Conservation (phyloP, 176 grass and related monocot genomes). For the Phragmites australis region DNA sequence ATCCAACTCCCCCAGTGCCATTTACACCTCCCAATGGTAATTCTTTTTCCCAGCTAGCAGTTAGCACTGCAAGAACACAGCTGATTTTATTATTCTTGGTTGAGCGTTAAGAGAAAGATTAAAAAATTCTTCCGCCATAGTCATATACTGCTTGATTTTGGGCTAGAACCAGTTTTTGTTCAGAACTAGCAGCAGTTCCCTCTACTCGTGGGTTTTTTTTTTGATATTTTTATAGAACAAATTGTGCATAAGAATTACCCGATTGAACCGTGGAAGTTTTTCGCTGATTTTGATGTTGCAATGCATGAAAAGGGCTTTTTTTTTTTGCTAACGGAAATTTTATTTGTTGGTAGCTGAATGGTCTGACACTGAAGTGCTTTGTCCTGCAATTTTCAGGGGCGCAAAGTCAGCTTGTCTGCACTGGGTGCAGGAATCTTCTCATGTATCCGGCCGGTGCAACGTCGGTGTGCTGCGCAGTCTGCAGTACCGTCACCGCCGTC, state of each 20-base stretch:
- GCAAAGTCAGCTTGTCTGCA: conserved; percentile 93
- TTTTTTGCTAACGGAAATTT: conserved; percentile 4
- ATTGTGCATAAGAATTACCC: background rate
- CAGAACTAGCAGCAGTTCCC: conserved; percentile 8
- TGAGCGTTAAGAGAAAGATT: background rate
- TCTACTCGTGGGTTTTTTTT: background rate
- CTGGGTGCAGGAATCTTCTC: conserved; percentile 90
- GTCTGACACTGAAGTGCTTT: conserved; percentile 6
- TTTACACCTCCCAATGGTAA: conserved; percentile 85
- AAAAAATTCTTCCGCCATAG: background rate
- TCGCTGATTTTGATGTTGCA: conserved; percentile 15
- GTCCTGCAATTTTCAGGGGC: conserved; percentile 51
- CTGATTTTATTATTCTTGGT: background rate
- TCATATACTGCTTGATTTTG: background rate
- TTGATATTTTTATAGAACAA: background rate
- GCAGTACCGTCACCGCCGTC: conserved; percentile 83
- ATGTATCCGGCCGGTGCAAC: conserved; percentile 89
- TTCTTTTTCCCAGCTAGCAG: conserved; percentile 8
- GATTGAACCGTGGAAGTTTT: background rate
- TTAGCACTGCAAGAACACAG: conserved; percentile 12
- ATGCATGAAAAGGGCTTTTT: background rate
- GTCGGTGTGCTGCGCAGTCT: conserved; percentile 92
- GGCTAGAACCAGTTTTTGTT: conserved; percentile 9
- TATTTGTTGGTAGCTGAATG: background rate
- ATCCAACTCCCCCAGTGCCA: conserved; percentile 70